Evolutionary conservation across 192 early-diverging fungal species (phyloP).

Genomic region (Umbelopsis isabellina): DNA sequence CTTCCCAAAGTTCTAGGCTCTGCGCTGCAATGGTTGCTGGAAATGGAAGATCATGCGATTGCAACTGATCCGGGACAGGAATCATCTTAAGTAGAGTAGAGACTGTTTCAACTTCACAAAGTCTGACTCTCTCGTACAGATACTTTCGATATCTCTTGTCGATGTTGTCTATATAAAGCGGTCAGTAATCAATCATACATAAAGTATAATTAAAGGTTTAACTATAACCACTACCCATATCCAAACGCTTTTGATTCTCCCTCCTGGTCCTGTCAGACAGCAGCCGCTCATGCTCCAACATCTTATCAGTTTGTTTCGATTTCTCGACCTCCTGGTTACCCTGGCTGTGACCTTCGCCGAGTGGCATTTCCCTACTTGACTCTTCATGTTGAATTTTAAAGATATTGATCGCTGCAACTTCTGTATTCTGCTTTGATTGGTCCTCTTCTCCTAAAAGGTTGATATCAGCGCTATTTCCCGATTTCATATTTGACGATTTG

Average conservation of each 20-base stretch:
- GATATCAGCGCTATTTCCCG: too few species aligned
- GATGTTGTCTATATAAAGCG: background rate
- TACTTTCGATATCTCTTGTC: background rate
- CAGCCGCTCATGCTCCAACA: background rate
- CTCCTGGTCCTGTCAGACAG: background rate
- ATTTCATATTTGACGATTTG: too few species aligned
- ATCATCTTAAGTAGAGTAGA: background rate
- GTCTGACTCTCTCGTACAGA: background rate
- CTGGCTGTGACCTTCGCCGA: background rate
- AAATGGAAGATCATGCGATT: background rate
- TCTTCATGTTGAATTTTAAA: too few species aligned
- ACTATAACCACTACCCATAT: background rate
- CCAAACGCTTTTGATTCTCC: background rate
- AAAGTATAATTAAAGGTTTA: background rate
- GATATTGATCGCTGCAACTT: too few species aligned
- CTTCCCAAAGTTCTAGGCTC: constrained; percentile 41
- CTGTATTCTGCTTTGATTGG: too few species aligned
- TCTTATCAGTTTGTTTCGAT: background rate
- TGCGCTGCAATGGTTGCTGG: constrained; percentile 23
- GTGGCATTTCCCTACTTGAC: background rate
- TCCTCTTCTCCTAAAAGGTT: too few species aligned
- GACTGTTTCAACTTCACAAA: background rate
- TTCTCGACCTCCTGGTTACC: background rate
- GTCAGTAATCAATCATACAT: background rate
- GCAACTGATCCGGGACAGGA: background rate